Evolutionary conservation across 768 basidiomycete species (phyloP), one percentile per base, ranked within the genome.

Genomic region (Xanthoconium purpureum): DNA sequence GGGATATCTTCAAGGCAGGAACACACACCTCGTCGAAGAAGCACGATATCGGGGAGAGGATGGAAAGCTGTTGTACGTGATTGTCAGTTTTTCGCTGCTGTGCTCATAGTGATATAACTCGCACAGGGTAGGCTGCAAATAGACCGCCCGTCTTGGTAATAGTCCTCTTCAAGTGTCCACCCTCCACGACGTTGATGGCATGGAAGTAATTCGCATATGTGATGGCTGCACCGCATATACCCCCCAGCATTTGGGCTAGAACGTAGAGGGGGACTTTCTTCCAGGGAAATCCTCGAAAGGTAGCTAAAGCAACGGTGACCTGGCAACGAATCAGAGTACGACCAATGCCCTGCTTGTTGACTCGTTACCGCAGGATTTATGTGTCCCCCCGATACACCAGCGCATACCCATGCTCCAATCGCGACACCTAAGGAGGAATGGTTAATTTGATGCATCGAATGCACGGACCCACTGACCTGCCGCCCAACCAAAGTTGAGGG

Each of bases 251-350:
- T 66, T 88, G 86, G 1, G 83, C 78, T 40, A 81, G 63, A 44
- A 85, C 78, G 68, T 83, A 88, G 24, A 71, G 77, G 1, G 89
- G 88, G 1, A 89, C 89, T 71, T 91, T 91, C 61, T 76, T 78
- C 84, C 84, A 86, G 0, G 89, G 87, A 70, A 91, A 89, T 28
- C 80, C 81, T 58, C 88, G 81, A 70, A 84, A 87, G 2, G 80
- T 71, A 12, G 85, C 85, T 28, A 88, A 67, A 14, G 81, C 77
- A 40, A 91, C 65, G 6, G 89, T 91, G 32, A 89, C 74, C 83
- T 84, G 33, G 24, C 47, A 38, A 9, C 13, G 32, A 33, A 48
- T 40, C 32, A 47, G 46, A 44, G 33, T 6, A 12, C 14, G 45
- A 45, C 50, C n/a, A 17, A 36, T 32, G 32, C 4, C 24, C 24